Percentiles rank a stretch among this genome's conserved stretches.
Conservation (phyloP, 768 basidiomycete species). For the Coprinopsis sp. region DNA sequence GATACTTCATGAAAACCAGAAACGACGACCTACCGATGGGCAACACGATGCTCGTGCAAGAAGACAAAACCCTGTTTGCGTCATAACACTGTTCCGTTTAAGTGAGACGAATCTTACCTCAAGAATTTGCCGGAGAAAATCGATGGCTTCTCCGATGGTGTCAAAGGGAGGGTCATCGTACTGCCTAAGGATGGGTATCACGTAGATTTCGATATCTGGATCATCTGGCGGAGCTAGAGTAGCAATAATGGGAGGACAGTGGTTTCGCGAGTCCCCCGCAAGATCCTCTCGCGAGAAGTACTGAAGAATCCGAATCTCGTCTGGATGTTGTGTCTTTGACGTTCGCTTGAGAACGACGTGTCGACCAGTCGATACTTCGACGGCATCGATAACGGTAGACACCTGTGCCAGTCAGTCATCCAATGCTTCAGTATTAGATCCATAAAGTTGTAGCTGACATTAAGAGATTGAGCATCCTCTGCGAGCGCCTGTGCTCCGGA, state of each 20-base stretch:
- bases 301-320: not conserved
- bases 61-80: slow-evolving; percentile 1
- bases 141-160: slow-evolving; percentile 3
- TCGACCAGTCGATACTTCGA: not conserved
- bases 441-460: not conserved
- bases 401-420: not conserved
- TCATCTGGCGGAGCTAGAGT: not conserved
- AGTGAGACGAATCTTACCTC: not conserved
- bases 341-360: slow-evolving; percentile 1
- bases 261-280: not conserved
- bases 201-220: not conserved
- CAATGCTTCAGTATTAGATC: not conserved
- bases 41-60: slow-evolving; percentile 4
- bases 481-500: not conserved
- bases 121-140: slow-evolving; percentile 1
- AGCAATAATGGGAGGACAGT: not conserved
- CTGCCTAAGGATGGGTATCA: not conserved
- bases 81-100: not conserved
- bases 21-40: slow-evolving; percentile 1
- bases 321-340: not conserved
- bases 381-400: not conserved
- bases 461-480: not conserved
- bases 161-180: slow-evolving; percentile 2
- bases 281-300: not conserved
- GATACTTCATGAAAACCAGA: not conserved